phyloP scores from a whole-genome alignment of 2,329 filamentous ascomycete species.

The Pseudonectria foliicola region DNA sequence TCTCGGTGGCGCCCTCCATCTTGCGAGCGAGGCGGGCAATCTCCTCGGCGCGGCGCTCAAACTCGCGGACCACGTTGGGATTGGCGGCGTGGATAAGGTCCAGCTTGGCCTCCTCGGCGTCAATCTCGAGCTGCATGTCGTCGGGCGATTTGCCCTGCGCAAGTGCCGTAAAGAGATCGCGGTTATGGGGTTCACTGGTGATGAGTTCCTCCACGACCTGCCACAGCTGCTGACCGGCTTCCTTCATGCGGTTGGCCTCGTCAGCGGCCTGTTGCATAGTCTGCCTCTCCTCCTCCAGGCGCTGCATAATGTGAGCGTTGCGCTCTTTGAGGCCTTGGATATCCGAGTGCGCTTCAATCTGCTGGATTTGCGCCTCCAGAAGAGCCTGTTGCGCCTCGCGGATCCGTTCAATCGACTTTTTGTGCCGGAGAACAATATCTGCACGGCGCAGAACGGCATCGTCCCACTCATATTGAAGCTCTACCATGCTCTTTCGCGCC shows the following conservation, averaged over 20 bases:
- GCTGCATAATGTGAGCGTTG: conserved; percentile 51
- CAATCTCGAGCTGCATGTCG: conserved; percentile 65
- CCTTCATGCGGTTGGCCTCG: conserved; percentile 29
- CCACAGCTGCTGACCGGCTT: conserved; percentile 24
- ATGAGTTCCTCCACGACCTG: conserved; percentile 34
- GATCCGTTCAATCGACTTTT: conserved; percentile 56
- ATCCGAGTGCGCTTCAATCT: conserved; percentile 80
- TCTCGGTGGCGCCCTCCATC: conserved; percentile 47
- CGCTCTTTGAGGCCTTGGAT: conserved; percentile 58
- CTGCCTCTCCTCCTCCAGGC: conserved; percentile 39
- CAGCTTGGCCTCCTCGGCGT: conserved; percentile 65
- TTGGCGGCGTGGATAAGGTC: conserved; percentile 76
- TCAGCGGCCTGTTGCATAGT: conserved; percentile 30
- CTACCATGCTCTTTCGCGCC: conserved; percentile 33
- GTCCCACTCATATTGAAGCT: conserved; percentile 49
- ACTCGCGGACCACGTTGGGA: conserved; percentile 68
- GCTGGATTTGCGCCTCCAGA: conserved; percentile 61
- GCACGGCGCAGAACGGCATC: conserved; percentile 49
- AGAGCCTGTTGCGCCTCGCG: conserved; percentile 55
- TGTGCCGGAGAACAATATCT: conserved; percentile 42
- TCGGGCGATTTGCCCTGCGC: conserved; percentile 47
- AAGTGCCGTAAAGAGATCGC: conserved; percentile 36
- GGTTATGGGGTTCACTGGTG: conserved; percentile 30
- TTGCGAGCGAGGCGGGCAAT: conserved; percentile 58
- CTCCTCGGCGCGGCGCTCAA: conserved; percentile 61